Evolutionary conservation across 2,329 filamentous ascomycete species (phyloP), one percentile per base, ranked within the genome.

Genomic region (Stemphylium beticola): DNA sequence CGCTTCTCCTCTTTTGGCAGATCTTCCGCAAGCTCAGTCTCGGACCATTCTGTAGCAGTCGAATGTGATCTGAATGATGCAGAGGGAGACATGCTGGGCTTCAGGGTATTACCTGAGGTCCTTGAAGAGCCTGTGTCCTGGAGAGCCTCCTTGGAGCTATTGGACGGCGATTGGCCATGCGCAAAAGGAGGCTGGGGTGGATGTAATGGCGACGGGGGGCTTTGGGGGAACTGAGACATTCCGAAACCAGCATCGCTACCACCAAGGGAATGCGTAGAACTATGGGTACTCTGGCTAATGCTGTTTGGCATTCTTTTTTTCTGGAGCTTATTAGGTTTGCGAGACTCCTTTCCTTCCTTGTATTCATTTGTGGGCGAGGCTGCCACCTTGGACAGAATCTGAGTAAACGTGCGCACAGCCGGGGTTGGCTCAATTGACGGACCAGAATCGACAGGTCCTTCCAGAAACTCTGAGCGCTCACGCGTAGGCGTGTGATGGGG

Each of bases 241-340:
- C 69, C 66, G 14, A 62, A 57, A 2, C 60, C 61, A 15, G 60
- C 32, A 31, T 65, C 57, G 6, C 57, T 59, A 8, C 71, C 81
- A 29, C 78, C 77, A n/a, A 96, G 79, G 7, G 93, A 97, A 14
- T 90, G 85, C 6, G 85, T 89, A 14, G 95, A 98, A 70, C 93
- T 97, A 61, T 96, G 92, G 0, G 93, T 93, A 71, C 93, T 97
- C 17, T 88, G 88, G 64, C 92, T 93, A 18, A 89, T 78, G 68
- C 90, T 88, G 0, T 90, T 88, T 50, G 90, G 80, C n/a, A 87
- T 83, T 76, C 58, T 62, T 57, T 91, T 96, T 81, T 98, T 98
- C 74, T 89, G 90, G 46, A 99, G 79, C 76, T 97, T 96, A 69
- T 96, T 97, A 0, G 92, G 91, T 71, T 88, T 89, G 40, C 90